Conservation (phyloP, 345 rosid genomes). For the Populus ilicifolia region DNA sequence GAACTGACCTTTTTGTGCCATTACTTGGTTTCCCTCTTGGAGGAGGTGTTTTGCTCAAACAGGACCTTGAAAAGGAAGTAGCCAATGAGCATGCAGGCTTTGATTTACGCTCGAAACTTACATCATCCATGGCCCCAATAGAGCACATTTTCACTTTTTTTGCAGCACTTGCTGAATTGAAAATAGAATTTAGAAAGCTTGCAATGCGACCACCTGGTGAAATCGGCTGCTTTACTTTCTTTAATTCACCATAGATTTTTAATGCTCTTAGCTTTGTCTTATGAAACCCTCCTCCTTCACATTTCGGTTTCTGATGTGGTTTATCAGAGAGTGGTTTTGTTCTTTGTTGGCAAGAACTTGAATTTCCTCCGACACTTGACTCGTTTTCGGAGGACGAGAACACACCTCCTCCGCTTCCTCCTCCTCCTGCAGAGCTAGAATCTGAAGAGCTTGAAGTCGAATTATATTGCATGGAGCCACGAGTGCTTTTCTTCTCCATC, state of each 20-base stretch:
- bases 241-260: constrained; percentile 52
- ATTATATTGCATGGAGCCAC: constrained; percentile 17
- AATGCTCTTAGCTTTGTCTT: constrained; percentile 52
- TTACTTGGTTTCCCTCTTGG: constrained; percentile 23
- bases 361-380: constrained; percentile 27
- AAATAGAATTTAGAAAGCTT: constrained; percentile 65
- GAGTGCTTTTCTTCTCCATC: constrained; percentile 41
- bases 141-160: constrained; percentile 79
- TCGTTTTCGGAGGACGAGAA: constrained; percentile 59
- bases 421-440: constrained; percentile 40
- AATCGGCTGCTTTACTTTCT: constrained; percentile 72
- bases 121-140: constrained; percentile 53
- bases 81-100: constrained; percentile 45
- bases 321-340: constrained; percentile 1
- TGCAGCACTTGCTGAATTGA: constrained; percentile 54
- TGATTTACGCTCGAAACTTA: constrained; percentile 49
- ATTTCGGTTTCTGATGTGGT: constrained; percentile 14
- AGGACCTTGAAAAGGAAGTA: constrained; percentile 57
- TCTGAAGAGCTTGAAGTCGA: constrained; percentile 49
- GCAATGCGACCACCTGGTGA: constrained; percentile 76
- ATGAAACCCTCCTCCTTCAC: constrained; percentile 41
- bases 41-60: constrained; percentile 49
- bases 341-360: constrained; percentile 16
- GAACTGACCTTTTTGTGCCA: constrained; percentile 46
- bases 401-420: constrained; percentile 16